phyloP scores from a whole-genome alignment of 2,329 filamentous ascomycete genomes.

The Sporothrix dimorphospora region DNA sequence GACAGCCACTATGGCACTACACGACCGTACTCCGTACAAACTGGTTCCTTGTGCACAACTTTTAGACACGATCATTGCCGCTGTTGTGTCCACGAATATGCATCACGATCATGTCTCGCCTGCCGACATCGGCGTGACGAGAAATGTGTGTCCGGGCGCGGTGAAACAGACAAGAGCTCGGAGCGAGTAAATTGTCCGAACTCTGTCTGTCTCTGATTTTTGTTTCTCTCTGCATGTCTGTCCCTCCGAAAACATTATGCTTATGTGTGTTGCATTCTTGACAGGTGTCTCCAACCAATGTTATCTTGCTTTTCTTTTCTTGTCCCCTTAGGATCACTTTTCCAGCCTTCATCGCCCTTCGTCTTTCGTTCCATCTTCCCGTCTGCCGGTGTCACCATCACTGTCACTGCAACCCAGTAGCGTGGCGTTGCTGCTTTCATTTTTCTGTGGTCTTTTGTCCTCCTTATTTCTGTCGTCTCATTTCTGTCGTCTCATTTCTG shows the following conservation, averaged over 20 bases:
- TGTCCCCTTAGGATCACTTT: neutral
- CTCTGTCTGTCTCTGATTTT: too few species aligned
- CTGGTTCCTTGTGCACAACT: neutral
- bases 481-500: neutral
- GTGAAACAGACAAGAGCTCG: neutral
- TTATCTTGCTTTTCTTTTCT: slow-evolving; percentile 9
- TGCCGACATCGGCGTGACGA: slow-evolving; percentile 7
- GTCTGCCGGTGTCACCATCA: neutral
- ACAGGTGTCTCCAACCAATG: neutral
- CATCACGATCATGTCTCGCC: neutral
- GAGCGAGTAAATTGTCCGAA: neutral
- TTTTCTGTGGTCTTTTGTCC: neutral
- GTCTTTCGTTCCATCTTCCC: neutral
- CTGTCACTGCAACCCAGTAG: slow-evolving; percentile 3
- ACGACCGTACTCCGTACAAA: neutral
- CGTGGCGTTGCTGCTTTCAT: slow-evolving; percentile 11
- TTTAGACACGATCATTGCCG: neutral
- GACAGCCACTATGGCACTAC: too few species aligned
- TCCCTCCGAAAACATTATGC: neutral
- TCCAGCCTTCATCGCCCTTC: neutral
- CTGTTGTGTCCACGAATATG: neutral
- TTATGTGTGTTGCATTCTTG: neutral
- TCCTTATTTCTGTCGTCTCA: neutral
- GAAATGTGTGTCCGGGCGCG: neutral
- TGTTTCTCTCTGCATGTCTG: neutral